Evolutionary conservation across 208 protist species (phyloP).

Genomic region (Balamuthia mandrillaris): DNA sequence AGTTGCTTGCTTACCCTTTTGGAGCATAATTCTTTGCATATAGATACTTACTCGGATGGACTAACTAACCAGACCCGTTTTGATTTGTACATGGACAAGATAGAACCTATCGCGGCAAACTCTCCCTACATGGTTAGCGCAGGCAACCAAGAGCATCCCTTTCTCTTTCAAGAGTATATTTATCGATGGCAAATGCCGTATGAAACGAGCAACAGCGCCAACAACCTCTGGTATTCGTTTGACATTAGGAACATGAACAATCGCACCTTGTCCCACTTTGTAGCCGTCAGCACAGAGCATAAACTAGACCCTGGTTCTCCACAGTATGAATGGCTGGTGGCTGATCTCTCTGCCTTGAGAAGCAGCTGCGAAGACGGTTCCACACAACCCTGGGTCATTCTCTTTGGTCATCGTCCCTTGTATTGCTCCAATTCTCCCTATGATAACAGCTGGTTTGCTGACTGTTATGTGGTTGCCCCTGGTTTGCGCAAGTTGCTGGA

Average conservation of each 20-base stretch:
- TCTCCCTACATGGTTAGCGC: constrained; percentile 46
- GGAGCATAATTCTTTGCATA: background rate
- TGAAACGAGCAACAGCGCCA: background rate
- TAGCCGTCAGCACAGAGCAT: constrained; percentile 36
- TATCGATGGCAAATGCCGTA: constrained; percentile 28
- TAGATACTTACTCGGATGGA: constrained; percentile 12
- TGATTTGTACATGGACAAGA: constrained; percentile 50
- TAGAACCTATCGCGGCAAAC: constrained; percentile 40
- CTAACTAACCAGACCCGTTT: constrained; percentile 27
- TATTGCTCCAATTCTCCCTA: constrained; percentile 30
- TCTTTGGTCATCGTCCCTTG: constrained; percentile 38
- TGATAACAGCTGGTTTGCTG: constrained; percentile 17
- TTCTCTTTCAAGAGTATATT: constrained; percentile 16
- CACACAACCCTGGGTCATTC: background rate
- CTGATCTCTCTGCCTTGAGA: too few species aligned
- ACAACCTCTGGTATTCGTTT: constrained; percentile 46
- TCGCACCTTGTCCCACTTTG: too few species aligned
- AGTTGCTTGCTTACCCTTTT: background rate
- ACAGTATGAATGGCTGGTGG: constrained; percentile 17
- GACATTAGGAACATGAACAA: constrained; percentile 39
- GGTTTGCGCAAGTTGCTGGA: constrained; percentile 31
- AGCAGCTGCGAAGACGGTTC: background rate
- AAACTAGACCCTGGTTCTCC: background rate
- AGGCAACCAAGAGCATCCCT: constrained; percentile 43
- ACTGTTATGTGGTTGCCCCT: background rate